Percentiles rank a stretch among this genome's conserved stretches.
These are phyloP conservation scores for Sungouiozyma intestinalis DNA, from an alignment of 805 yeast genomes.

Conservation along the genomic window DNA sequence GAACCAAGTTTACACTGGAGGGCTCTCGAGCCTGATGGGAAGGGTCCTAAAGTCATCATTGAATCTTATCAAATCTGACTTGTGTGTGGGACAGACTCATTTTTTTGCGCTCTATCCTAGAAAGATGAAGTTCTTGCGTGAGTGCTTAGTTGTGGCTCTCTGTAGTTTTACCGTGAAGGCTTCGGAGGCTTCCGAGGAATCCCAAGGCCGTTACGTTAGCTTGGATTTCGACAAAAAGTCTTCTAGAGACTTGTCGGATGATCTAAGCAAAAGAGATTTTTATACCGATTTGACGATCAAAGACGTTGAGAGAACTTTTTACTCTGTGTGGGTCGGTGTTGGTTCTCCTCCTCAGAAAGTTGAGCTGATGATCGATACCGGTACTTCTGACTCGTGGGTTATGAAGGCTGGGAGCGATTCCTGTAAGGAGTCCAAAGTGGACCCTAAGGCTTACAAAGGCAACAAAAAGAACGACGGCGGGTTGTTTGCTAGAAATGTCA, in stretches of 20 bases:
- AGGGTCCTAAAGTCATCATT: too few species aligned
- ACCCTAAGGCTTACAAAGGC: not conserved
- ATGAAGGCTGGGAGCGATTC: not conserved
- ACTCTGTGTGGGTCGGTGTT: constrained; percentile 1
- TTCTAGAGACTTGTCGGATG: not conserved
- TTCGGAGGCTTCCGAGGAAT: not conserved
- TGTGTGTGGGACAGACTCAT: too few species aligned
- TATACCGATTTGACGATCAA: not conserved
- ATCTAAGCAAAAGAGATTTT: not conserved
- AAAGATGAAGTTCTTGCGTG: not conserved
- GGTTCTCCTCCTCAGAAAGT: not conserved
- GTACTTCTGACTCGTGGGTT: not conserved
- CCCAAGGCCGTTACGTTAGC: not conserved
- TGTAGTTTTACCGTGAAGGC: not conserved
- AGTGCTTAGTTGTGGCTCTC: not conserved
- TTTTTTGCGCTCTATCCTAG: not conserved
- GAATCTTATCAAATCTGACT: too few species aligned
- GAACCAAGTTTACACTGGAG: not conserved
- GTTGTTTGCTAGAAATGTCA: not conserved
- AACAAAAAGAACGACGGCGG: not conserved
- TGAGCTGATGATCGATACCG: not conserved
- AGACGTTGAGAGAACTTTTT: not conserved
- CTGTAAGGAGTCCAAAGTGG: not conserved
- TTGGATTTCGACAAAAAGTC: not conserved
- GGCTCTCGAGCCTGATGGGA: not conserved